A percentile compares a stretch with the other conserved stretches of the same genome.
phyloP scores from a whole-genome alignment of 169 alveolate species.

The Cryptosporidium viatorum region DNA sequence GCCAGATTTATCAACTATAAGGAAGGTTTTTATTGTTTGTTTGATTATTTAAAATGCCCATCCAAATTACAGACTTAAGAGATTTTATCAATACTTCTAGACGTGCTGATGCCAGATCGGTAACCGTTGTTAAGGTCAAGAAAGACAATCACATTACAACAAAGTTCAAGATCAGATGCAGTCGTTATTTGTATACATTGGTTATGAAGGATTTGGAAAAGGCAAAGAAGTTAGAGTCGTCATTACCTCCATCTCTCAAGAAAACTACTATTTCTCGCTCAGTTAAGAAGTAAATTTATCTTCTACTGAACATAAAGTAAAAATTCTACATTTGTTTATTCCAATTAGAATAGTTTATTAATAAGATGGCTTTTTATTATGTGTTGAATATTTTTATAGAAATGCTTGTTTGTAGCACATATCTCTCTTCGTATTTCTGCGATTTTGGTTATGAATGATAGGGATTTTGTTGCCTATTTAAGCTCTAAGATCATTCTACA shows the following conservation, averaged over 20 bases:
- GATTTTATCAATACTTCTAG: constrained; percentile 84
- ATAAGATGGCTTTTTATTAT: not conserved
- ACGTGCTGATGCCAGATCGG: constrained; percentile 88
- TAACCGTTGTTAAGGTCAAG: constrained; percentile 87
- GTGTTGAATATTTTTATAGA: not conserved
- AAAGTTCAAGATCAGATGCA: constrained; percentile 94
- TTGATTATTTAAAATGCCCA: constrained; percentile 80
- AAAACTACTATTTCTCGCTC: constrained; percentile 64
- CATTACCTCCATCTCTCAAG: constrained; percentile 87
- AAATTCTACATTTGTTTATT: not conserved
- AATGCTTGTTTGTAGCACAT: not conserved
- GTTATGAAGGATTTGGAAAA: constrained; percentile 92
- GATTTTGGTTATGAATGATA: too few relatives aligned
- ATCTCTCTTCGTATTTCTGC: not conserved
- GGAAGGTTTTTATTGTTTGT: not conserved
- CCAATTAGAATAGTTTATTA: constrained; percentile 4
- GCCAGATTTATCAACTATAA: not conserved
- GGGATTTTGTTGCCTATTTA: not conserved
- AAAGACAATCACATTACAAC: constrained; percentile 86
- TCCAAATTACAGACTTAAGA: constrained; percentile 84
- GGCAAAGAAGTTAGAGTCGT: constrained; percentile 93
- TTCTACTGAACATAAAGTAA: not conserved
- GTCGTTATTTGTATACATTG: constrained; percentile 92
- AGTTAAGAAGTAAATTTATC: constrained; percentile 24
- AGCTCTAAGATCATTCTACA: too few relatives aligned